Evolutionary conservation across 495 filamentous ascomycete genomes (phyloP).

Genomic region (Pyronema domesticum): DNA sequence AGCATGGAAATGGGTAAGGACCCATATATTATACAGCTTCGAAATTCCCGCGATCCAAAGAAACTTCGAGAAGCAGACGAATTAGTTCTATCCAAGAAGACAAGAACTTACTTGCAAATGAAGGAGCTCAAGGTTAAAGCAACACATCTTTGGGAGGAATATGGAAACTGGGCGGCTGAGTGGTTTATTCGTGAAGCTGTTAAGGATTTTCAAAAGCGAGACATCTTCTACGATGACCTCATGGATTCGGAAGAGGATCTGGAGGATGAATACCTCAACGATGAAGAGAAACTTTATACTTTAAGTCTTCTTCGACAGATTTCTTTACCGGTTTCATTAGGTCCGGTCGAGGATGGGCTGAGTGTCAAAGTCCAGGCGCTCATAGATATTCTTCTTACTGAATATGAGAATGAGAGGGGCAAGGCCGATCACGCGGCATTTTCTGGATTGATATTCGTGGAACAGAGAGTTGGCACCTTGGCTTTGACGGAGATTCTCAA

Average conservation of each 20-base stretch:
- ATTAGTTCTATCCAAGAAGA: slow-evolving; percentile 23
- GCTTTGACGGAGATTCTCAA: slow-evolving; percentile 50
- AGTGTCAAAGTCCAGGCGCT: slow-evolving; percentile 25
- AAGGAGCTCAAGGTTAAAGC: slow-evolving; percentile 36
- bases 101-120: slow-evolving; percentile 51
- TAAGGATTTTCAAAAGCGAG: slow-evolving; percentile 27
- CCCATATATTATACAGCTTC: slow-evolving; percentile 47
- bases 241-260: slow-evolving; percentile 18
- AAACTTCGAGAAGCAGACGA: slow-evolving; percentile 30
- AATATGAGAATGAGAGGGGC: slow-evolving; percentile 17
- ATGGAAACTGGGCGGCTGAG: slow-evolving; percentile 60
- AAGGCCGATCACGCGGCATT: slow-evolving; percentile 31
- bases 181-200: slow-evolving; percentile 44
- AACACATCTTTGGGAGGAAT: slow-evolving; percentile 36
- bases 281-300: slow-evolving; percentile 46
- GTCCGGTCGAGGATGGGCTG: slow-evolving; percentile 14
- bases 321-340: slow-evolving; percentile 20
- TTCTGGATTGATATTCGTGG: slow-evolving; percentile 62
- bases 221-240: slow-evolving; percentile 25
- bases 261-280: slow-evolving; percentile 17
- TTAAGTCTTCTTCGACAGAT: slow-evolving; percentile 33
- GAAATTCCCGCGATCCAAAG: slow-evolving; percentile 18
- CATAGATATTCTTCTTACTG: slow-evolving; percentile 24
- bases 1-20: slow-evolving; percentile 47
- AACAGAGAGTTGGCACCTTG: slow-evolving; percentile 50